Evolutionary conservation across 495 filamentous ascomycete species (phyloP).

Genomic region (Hypomontagnella submonticulosa): DNA sequence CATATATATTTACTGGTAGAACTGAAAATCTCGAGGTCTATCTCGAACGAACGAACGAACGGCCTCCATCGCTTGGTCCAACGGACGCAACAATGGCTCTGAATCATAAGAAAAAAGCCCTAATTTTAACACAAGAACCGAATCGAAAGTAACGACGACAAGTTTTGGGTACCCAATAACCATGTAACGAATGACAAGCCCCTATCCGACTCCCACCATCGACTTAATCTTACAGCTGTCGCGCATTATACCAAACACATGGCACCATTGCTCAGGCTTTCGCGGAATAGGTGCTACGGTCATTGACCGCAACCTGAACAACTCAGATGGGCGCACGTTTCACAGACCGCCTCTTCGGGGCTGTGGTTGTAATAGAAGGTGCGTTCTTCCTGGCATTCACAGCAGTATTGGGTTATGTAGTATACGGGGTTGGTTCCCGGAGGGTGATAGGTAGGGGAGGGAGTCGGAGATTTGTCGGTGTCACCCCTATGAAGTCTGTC

Average conservation of each 20-base stretch:
- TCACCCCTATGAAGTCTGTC: constrained; percentile 15
- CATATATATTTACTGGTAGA: too few species aligned
- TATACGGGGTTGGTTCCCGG: neutral
- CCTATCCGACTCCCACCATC: too few species aligned
- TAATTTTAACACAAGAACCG: too few species aligned
- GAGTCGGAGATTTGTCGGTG: neutral
- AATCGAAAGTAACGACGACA: too few species aligned
- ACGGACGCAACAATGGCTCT: too few species aligned
- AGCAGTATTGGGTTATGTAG: constrained; percentile 5
- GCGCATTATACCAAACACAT: neutral
- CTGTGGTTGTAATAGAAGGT: constrained; percentile 10
- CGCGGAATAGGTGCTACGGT: neutral
- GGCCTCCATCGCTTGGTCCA: too few species aligned
- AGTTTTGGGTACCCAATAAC: too few species aligned
- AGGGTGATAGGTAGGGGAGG: neutral
- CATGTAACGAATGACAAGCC: too few species aligned
- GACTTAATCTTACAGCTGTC: too few species aligned
- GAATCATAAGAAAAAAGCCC: too few species aligned
- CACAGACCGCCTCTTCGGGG: neutral
- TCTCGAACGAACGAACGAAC: too few species aligned
- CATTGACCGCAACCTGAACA: neutral
- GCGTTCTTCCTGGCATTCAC: neutral
- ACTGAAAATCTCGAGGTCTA: too few species aligned
- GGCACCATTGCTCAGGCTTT: neutral
- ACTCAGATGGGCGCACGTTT: neutral